A percentile compares a stretch with the other conserved stretches of the same genome.
Evolutionary conservation across 192 early-diverging fungal species (phyloP).

Genomic region (Entomortierella lignicola): DNA sequence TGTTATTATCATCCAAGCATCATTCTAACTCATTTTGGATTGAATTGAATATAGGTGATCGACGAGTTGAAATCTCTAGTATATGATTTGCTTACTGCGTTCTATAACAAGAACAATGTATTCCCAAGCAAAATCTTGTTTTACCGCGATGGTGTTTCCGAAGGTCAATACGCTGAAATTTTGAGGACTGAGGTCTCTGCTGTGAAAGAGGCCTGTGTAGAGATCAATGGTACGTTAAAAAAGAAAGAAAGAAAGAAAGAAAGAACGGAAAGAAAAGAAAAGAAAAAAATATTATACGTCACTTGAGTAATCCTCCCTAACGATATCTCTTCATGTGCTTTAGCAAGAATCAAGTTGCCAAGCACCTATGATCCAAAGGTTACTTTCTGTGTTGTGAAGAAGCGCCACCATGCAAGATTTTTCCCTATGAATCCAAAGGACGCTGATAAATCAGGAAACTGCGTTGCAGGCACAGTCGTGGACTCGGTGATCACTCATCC

Average conservation of each 20-base stretch:
- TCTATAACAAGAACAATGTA: conserved; percentile 54
- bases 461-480: conserved; percentile 82
- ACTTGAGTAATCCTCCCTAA: neutral
- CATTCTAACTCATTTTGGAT: too few relatives aligned
- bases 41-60: conserved; percentile 27
- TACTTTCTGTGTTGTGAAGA: conserved; percentile 75
- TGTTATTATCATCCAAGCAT: too few relatives aligned
- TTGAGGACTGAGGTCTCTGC: conserved; percentile 73
- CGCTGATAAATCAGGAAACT: conserved; percentile 79
- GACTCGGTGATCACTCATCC: conserved; percentile 78
- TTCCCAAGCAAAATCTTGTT: conserved; percentile 76
- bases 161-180: conserved; percentile 79
- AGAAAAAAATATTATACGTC: neutral
- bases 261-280: neutral
- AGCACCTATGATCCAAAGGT: conserved; percentile 73
- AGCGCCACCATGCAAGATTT: conserved; percentile 86
- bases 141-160: conserved; percentile 87
- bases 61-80: conserved; percentile 56
- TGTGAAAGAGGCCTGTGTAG: conserved; percentile 58
- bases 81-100: conserved; percentile 63
- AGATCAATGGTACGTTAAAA: conserved; percentile 23
- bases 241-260: neutral
- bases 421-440: conserved; percentile 70
- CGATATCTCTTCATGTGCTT: neutral
- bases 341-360: conserved; percentile 29